Conservation (phyloP, 1,284 basidiomycete species). For the Chiua sp. region DNA sequence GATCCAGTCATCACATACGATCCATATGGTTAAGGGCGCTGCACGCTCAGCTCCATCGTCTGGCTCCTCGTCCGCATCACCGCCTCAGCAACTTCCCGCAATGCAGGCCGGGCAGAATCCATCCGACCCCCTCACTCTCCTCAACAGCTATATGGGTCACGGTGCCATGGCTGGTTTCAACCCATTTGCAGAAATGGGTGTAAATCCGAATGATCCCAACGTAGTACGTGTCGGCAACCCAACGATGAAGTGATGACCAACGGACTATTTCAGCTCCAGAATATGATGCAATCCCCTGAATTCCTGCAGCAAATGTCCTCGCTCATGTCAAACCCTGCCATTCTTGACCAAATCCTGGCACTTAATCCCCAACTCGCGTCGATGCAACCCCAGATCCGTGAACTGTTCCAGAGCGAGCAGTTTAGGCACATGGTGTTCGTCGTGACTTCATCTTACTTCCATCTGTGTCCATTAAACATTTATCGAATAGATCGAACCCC, state of each 20-base stretch:
- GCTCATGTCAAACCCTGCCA: slow-evolving; percentile 79
- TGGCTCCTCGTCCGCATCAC: slow-evolving; percentile 31
- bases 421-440: slow-evolving; percentile 84
- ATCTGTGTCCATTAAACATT: background rate
- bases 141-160: slow-evolving; percentile 74
- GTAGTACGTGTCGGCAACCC: slow-evolving; percentile 60
- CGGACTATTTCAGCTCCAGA: slow-evolving; percentile 62
- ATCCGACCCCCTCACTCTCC: slow-evolving; percentile 76
- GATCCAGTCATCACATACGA: slow-evolving; percentile 85
- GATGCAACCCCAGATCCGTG: slow-evolving; percentile 83
- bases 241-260: slow-evolving; percentile 1
- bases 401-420: slow-evolving; percentile 80
- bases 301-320: slow-evolving; percentile 79
- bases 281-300: slow-evolving; percentile 83
- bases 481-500: slow-evolving; percentile 66
- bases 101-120: slow-evolving; percentile 89
- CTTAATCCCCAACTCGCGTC: slow-evolving; percentile 79
- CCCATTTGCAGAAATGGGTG: slow-evolving; percentile 85
- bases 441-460: background rate
- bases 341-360: slow-evolving; percentile 86
- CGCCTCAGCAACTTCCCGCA: slow-evolving; percentile 60
- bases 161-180: slow-evolving; percentile 83
- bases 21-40: slow-evolving; percentile 93
- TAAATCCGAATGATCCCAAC: slow-evolving; percentile 90
- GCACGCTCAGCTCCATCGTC: slow-evolving; percentile 51